Conservation (phyloP, 441 rosid genomes). For the Pelargonium myrrhifolium region DNA sequence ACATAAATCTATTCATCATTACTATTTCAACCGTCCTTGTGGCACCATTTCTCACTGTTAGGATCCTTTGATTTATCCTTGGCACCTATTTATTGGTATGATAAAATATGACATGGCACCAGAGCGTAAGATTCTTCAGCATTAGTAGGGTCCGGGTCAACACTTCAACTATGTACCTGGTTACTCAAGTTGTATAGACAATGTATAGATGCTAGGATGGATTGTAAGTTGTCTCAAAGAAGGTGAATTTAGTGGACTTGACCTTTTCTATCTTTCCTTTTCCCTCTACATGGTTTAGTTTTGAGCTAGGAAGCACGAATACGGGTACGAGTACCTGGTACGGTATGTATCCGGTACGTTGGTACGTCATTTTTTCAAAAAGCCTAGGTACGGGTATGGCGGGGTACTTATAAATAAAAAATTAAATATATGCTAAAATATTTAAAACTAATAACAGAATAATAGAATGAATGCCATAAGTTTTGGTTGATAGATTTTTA, state of each 20-base stretch:
- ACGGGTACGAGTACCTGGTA: too few species aligned
- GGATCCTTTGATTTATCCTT: neutral
- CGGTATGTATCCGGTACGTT: too few species aligned
- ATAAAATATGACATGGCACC: neutral
- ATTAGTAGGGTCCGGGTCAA: too few species aligned
- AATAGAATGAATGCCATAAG: too few species aligned
- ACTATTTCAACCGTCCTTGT: neutral
- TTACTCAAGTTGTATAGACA: neutral
- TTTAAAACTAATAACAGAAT: too few species aligned
- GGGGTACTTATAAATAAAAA: too few species aligned
- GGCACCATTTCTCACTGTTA: conserved; percentile 3
- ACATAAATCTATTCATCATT: neutral
- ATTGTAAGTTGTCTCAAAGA: neutral
- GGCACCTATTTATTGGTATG: neutral
- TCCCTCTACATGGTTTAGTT: neutral
- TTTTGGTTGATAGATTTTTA: too few species aligned
- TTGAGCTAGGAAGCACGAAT: too few species aligned
- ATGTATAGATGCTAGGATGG: neutral
- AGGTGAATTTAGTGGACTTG: neutral
- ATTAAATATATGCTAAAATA: too few species aligned
- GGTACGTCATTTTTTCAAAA: too few species aligned
- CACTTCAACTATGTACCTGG: neutral
- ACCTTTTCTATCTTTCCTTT: neutral
- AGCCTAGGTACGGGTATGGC: too few species aligned
- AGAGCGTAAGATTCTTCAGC: neutral